Evolutionary conservation across 1,284 basidiomycete genomes (phyloP).

Genomic region (Ustilago trichophora): DNA sequence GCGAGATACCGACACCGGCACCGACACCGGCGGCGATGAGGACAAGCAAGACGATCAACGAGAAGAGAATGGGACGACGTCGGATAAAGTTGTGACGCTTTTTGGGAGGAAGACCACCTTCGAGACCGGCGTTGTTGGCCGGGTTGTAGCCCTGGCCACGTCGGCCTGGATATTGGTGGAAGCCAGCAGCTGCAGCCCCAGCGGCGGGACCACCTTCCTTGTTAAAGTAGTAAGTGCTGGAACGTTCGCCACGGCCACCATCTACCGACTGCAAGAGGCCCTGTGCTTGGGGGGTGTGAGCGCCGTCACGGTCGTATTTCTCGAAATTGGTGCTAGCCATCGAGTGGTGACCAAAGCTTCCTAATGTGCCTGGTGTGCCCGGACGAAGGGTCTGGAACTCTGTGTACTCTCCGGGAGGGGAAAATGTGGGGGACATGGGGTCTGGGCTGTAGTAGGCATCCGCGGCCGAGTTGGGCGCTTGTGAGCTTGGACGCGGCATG

Average conservation of each 20-base stretch:
- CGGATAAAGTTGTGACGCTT: constrained; percentile 33
- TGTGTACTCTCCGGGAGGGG: constrained; percentile 38
- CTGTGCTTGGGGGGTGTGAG: constrained; percentile 24
- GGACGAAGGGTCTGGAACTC: constrained; percentile 44
- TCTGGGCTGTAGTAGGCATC: constrained; percentile 33
- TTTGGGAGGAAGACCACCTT: constrained; percentile 2
- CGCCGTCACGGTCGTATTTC: constrained; percentile 31
- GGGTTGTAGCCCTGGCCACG: constrained; percentile 44
- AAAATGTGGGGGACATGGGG: constrained; percentile 43
- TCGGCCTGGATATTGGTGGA: constrained; percentile 27
- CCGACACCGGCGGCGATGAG: constrained; percentile 46
- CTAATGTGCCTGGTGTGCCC: constrained; percentile 32
- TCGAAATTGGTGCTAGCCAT: constrained; percentile 26
- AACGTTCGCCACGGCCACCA: constrained; percentile 1
- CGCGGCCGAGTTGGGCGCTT: constrained; percentile 10
- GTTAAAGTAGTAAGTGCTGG: constrained; percentile 50
- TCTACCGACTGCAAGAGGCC: constrained; percentile 16
- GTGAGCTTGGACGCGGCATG: constrained; percentile 22
- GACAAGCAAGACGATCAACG: constrained; percentile 30
- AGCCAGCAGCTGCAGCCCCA: constrained; percentile 14
- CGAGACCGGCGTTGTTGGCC: constrained; percentile 20
- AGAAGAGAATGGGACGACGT: constrained; percentile 33
- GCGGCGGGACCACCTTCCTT: constrained; percentile 42
- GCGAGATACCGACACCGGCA: constrained; percentile 38
- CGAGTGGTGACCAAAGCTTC: constrained; percentile 31